Evolutionary conservation across 2,329 filamentous ascomycete genomes (phyloP), one percentile per base, ranked within the genome.

Genomic region (Ophiostoma sp.): DNA sequence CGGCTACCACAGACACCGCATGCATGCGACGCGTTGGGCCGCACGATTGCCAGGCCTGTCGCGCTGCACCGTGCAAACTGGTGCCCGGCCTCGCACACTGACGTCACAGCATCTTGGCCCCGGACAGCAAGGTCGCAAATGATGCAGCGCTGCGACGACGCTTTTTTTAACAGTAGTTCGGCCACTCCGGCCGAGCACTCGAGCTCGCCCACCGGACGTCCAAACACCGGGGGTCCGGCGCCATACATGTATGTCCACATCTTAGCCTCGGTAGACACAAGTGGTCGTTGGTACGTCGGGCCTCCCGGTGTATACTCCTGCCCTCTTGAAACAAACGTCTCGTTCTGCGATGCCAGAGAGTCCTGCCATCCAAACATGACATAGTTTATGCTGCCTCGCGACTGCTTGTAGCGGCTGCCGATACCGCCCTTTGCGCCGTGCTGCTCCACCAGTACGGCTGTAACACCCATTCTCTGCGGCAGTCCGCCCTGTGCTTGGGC

Each of bases 241-340:
- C 83, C 84, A 72, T 87, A 87, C 81, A 87, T 84, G 80, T 82
- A 85, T 70, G 86, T 82, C 81, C 84, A 87, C 62, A 83, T 77
- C 49, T 77, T 76, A 0, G 80, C 85, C 74, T 87, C 85, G 1
- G 84, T 70, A 14, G 72, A 71, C 14, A 60, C 44, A 5, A 40
- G 47, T n/a, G 58, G 65, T 27, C 5, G 67, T 11, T 42, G 42
- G 55, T 18, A 18, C 1, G 47, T 47, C 66, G 16, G n/a, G 14
- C 40, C 7, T n/a, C 27, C 45, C 11, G 45, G 36, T 6, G 55
- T 4, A 60, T 18, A 69, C 38, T 40, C 62, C 42, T 44, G 42
- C 11, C 1, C 42, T 44, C 42, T 12, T 12, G 11, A 6, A 44
- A 44, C 42, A 44, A 12, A 6, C 42, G 42, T 44, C 42, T 44